Evolutionary conservation across 345 rosid species (phyloP).

Genomic region (Gossypium bickii): DNA sequence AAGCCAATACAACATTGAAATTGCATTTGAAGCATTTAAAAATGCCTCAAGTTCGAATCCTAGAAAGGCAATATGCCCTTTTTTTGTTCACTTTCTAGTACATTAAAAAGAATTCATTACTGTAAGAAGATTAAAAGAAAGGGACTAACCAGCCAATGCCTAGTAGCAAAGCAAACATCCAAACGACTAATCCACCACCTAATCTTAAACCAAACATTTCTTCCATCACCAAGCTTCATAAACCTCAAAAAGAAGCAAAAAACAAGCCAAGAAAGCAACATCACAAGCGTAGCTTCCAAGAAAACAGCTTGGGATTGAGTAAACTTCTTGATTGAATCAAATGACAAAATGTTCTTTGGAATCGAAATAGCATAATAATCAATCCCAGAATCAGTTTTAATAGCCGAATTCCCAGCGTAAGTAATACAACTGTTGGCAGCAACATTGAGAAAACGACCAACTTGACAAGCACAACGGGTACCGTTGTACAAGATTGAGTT

Average conservation of each 20-base stretch:
- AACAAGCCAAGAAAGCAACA: conserved; percentile 68
- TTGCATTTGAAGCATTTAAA: not conserved
- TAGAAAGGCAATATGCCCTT: not conserved
- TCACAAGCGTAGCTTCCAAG: conserved; percentile 73
- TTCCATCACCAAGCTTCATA: conserved; percentile 69
- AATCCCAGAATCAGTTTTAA: conserved; percentile 46
- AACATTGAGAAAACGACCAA: conserved; percentile 54
- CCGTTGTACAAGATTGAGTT: conserved; percentile 58
- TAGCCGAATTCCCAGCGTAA: conserved; percentile 37
- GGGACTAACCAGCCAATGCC: conserved; percentile 87
- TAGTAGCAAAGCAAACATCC: conserved; percentile 81
- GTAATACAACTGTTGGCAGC: conserved; percentile 43
- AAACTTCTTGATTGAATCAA: conserved; percentile 69
- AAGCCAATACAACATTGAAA: too few relatives aligned
- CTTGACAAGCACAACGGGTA: conserved; percentile 70
- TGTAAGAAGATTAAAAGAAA: not conserved
- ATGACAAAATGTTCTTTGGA: conserved; percentile 60
- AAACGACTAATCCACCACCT: conserved; percentile 95
- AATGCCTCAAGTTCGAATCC: not conserved
- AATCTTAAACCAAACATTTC: conserved; percentile 59
- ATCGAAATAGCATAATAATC: conserved; percentile 40
- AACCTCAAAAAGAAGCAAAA: conserved; percentile 73
- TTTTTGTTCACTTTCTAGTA: not conserved
- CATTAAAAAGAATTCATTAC: not conserved
- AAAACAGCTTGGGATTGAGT: conserved; percentile 91